Percentiles rank a stretch among this genome's conserved stretches.
Conservation (phyloP, 2,329 filamentous ascomycete genomes). For the Lasiodiplodia sp. region DNA sequence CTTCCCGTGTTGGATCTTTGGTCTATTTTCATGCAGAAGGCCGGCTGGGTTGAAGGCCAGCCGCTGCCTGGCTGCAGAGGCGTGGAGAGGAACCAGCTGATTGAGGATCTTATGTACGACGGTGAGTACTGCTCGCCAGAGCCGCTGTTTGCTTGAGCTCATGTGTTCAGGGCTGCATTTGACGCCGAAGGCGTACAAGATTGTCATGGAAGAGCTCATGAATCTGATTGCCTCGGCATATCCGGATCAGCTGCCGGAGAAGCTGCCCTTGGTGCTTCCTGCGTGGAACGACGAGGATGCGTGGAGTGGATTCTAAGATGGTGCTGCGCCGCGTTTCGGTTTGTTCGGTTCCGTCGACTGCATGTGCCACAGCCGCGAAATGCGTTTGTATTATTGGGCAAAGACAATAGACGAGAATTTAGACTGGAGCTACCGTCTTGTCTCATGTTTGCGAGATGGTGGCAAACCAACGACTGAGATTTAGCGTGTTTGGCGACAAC, state of each 20-base stretch:
- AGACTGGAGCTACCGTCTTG: neutral
- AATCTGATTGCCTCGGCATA: constrained; percentile 58
- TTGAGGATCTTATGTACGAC: constrained; percentile 62
- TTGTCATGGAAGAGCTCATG: constrained; percentile 63
- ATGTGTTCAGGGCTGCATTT: constrained; percentile 62
- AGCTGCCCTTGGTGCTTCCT: constrained; percentile 61
- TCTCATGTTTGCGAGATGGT: neutral
- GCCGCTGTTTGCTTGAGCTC: neutral
- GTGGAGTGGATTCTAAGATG: constrained; percentile 40
- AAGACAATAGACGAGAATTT: neutral
- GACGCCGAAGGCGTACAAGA: constrained; percentile 61
- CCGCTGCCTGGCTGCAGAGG: constrained; percentile 64
- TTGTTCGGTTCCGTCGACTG: neutral
- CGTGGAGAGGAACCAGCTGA: constrained; percentile 63
- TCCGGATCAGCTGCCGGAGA: constrained; percentile 63
- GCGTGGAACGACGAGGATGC: constrained; percentile 55
- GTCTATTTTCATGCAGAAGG: constrained; percentile 74
- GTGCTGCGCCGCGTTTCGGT: constrained; percentile 5
- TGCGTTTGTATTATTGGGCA: neutral
- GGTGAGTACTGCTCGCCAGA: constrained; percentile 50
- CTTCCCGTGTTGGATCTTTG: constrained; percentile 80
- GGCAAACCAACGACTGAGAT: neutral
- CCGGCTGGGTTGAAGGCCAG: constrained; percentile 58
- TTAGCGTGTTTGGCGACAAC: constrained; percentile 11
- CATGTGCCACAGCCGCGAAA: neutral